Percentiles rank a stretch among this genome's conserved stretches.
phyloP scores from a whole-genome alignment of 2,329 filamentous ascomycete species.

The Elsinoe necatrix region DNA sequence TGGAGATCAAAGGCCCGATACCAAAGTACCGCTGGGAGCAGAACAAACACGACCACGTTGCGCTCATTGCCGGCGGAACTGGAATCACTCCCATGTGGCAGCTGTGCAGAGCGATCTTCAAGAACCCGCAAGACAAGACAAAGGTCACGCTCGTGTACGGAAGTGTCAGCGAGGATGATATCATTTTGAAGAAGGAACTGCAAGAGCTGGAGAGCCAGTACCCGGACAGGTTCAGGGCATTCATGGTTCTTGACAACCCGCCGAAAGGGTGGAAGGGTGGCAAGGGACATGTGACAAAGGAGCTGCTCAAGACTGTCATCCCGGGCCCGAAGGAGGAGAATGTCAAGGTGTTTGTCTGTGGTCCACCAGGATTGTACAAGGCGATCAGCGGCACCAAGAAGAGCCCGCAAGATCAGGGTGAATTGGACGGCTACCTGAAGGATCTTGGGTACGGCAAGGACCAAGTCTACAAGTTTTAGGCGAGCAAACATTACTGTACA shows the following conservation, averaged over 20 bases:
- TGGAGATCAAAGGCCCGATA: conserved; percentile 91
- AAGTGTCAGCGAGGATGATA: conserved; percentile 83
- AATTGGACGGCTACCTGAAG: conserved; percentile 71
- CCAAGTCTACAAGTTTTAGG: conserved; percentile 92
- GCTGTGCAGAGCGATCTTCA: conserved; percentile 83
- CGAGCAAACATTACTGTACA: not conserved
- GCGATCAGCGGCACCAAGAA: conserved; percentile 83
- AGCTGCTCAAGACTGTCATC: conserved; percentile 86
- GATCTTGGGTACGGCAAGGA: conserved; percentile 78
- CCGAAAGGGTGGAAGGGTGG: conserved; percentile 66
- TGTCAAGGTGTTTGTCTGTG: conserved; percentile 95
- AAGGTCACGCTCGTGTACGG: conserved; percentile 94
- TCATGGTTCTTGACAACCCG: conserved; percentile 84
- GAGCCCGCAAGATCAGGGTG: conserved; percentile 88
- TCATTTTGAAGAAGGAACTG: conserved; percentile 79
- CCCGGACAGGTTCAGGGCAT: conserved; percentile 88
- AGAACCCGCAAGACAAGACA: conserved; percentile 92
- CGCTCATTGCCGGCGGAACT: conserved; percentile 83
- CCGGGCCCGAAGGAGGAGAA: conserved; percentile 87
- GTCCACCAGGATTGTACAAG: conserved; percentile 88
- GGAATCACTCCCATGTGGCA: conserved; percentile 99
- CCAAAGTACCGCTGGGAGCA: conserved; percentile 83
- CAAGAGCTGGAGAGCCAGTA: conserved; percentile 86
- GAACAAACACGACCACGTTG: conserved; percentile 90
- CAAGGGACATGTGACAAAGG: conserved; percentile 78